Percentiles rank a stretch among this genome's conserved stretches.
Evolutionary conservation across 768 basidiomycete species (phyloP).

Genomic region (Kwoniella newhampshirensis): DNA sequence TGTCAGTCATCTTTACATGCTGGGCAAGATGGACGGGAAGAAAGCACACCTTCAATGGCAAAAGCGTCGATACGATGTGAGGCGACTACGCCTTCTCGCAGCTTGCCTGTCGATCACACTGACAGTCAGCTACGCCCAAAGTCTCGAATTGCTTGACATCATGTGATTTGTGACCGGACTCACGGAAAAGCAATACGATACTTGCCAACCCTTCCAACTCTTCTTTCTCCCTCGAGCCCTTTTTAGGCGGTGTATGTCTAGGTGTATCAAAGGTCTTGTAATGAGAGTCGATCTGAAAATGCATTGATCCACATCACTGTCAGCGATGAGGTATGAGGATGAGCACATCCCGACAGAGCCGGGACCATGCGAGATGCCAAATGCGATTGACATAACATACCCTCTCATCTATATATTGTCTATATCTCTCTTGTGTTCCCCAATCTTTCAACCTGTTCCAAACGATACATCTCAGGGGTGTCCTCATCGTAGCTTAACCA

Average conservation of each 20-base stretch:
- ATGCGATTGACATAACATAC: conserved; percentile 21
- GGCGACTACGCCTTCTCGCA: conserved; percentile 50
- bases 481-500: background rate
- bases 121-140: background rate
- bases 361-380: background rate
- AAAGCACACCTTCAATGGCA: conserved; percentile 45
- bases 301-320: background rate
- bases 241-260: conserved; percentile 22
- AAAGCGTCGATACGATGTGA: conserved; percentile 45
- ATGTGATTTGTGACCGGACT: conserved; percentile 4
- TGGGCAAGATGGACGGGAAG: background rate
- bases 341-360: background rate
- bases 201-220: conserved; percentile 46
- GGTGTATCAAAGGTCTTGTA: conserved; percentile 26
- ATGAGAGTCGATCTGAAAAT: conserved; percentile 39
- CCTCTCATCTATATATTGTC: conserved; percentile 45
- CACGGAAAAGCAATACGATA: conserved; percentile 47
- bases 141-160: background rate
- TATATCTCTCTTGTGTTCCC: conserved; percentile 40
- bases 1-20: too few relatives aligned
- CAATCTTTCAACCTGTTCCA: conserved; percentile 50
- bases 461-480: too few relatives aligned
- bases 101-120: conserved; percentile 38
- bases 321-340: background rate
- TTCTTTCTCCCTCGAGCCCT: conserved; percentile 17